Conservation (phyloP, 1,284 basidiomycete species). For the Microbotryum lychnidis-dioicae region DNA sequence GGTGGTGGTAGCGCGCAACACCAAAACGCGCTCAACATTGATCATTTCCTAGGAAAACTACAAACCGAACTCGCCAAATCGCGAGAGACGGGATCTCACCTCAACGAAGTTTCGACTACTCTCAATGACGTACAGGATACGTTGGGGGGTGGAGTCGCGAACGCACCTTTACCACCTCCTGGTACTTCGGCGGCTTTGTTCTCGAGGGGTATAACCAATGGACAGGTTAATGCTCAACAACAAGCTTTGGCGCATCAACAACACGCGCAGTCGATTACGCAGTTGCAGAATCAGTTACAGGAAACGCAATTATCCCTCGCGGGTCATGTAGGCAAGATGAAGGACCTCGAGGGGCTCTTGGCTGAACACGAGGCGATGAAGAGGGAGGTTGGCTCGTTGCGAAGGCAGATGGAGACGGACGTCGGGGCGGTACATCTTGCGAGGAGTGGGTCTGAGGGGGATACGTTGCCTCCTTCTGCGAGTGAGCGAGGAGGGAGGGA, state of each 20-base stretch:
- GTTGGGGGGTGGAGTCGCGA: conserved; percentile 58
- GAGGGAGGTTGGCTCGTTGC: conserved; percentile 57
- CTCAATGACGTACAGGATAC: conserved; percentile 91
- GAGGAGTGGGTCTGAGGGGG: not conserved
- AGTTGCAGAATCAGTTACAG: conserved; percentile 71
- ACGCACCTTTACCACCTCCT: conserved; percentile 43
- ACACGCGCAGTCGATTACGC: conserved; percentile 45
- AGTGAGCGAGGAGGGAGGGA: conserved; percentile 17
- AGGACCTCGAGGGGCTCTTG: conserved; percentile 67
- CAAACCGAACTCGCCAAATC: conserved; percentile 90
- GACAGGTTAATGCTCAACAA: not conserved
- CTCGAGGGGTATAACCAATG: not conserved
- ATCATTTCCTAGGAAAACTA: conserved; percentile 46
- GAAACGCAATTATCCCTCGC: conserved; percentile 76
- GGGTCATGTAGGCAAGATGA: conserved; percentile 75
- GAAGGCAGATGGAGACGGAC: conserved; percentile 38
- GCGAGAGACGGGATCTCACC: conserved; percentile 83
- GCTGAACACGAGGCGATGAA: conserved; percentile 78
- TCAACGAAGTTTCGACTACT: conserved; percentile 67
- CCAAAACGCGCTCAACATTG: conserved; percentile 43
- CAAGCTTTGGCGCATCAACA: not conserved
- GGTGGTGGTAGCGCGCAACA: conserved; percentile 39
- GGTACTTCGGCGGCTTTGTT: conserved; percentile 10
- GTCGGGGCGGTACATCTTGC: conserved; percentile 31
- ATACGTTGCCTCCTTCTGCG: not conserved